phyloP scores from a whole-genome alignment of 805 yeast species.

The Grigorovia humatica region DNA sequence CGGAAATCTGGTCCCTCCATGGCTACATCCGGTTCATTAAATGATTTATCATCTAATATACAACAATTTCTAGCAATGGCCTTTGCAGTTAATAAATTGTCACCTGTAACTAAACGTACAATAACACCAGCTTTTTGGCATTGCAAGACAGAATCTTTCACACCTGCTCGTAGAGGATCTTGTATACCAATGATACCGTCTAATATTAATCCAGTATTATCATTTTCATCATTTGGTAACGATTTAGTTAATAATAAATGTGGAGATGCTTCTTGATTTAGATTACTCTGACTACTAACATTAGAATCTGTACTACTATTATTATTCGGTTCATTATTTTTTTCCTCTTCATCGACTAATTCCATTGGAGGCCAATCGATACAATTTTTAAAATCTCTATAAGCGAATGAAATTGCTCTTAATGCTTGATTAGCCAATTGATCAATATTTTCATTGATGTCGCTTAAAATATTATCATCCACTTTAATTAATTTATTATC shows the following conservation, averaged over 20 bases:
- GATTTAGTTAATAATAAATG: constrained; percentile 25
- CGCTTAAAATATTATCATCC: constrained; percentile 22
- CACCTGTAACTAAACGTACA: constrained; percentile 98
- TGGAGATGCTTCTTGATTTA: constrained; percentile 30
- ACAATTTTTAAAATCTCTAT: constrained; percentile 47
- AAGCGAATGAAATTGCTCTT: constrained; percentile 83
- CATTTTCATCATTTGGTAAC: constrained; percentile 15
- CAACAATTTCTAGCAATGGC: constrained; percentile 86
- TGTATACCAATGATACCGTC: constrained; percentile 84
- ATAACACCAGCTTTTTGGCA: constrained; percentile 88
- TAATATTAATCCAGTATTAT: constrained; percentile 36
- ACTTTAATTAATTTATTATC: constrained; percentile 20
- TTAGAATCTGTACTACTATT: background rate
- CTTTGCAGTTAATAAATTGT: constrained; percentile 79
- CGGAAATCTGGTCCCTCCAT: constrained; percentile 95
- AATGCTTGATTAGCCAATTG: constrained; percentile 68
- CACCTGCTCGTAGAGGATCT: constrained; percentile 90
- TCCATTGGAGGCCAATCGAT: constrained; percentile 61
- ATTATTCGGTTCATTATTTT: constrained; percentile 14
- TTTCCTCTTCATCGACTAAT: constrained; percentile 26
- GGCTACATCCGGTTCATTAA: constrained; percentile 44
- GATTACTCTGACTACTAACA: too few relatives aligned
- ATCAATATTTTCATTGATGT: constrained; percentile 36
- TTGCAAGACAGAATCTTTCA: constrained; percentile 73
- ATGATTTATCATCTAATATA: constrained; percentile 42